phyloP scores from a whole-genome alignment of 345 rosid species.

The Ailanthus altissimus region DNA sequence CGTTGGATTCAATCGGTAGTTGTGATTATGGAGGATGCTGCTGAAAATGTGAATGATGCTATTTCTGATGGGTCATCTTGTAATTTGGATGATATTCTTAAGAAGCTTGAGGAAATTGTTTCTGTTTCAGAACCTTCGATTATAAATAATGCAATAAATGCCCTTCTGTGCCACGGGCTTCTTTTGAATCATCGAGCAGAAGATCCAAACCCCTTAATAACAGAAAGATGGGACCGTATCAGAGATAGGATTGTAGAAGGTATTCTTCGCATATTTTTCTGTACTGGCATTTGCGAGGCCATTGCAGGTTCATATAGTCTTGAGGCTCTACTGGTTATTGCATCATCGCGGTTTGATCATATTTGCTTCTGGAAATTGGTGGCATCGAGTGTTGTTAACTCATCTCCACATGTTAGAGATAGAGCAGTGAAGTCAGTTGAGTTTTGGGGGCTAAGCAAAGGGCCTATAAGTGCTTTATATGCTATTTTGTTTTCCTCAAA shows the following conservation, averaged over 20 bases:
- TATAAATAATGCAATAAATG: conserved; percentile 58
- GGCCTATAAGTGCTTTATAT: conserved; percentile 78
- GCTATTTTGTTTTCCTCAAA: conserved; percentile 72
- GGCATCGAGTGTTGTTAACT: conserved; percentile 58
- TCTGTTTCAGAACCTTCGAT: conserved; percentile 49
- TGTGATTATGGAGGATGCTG: conserved; percentile 82
- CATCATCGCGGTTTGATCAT: conserved; percentile 58
- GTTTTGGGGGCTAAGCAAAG: conserved; percentile 86
- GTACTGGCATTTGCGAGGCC: conserved; percentile 87
- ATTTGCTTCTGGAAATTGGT: conserved; percentile 78
- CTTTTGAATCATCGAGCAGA: conserved; percentile 38
- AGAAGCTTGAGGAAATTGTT: conserved; percentile 59
- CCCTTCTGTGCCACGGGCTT: conserved; percentile 52
- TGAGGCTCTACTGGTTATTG: conserved; percentile 69
- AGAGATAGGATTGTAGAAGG: conserved; percentile 75
- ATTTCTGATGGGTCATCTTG: conserved; percentile 43
- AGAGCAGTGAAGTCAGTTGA: conserved; percentile 86
- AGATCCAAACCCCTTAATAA: conserved; percentile 33
- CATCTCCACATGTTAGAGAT: conserved; percentile 66
- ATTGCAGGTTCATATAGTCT: conserved; percentile 56
- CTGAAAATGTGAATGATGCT: conserved; percentile 72
- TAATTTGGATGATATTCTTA: conserved; percentile 37
- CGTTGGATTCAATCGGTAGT: conserved; percentile 87
- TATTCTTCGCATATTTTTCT: conserved; percentile 83
- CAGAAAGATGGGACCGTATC: conserved; percentile 56